Conservation (phyloP, 1,284 basidiomycete species). For the Naganishia sp. region DNA sequence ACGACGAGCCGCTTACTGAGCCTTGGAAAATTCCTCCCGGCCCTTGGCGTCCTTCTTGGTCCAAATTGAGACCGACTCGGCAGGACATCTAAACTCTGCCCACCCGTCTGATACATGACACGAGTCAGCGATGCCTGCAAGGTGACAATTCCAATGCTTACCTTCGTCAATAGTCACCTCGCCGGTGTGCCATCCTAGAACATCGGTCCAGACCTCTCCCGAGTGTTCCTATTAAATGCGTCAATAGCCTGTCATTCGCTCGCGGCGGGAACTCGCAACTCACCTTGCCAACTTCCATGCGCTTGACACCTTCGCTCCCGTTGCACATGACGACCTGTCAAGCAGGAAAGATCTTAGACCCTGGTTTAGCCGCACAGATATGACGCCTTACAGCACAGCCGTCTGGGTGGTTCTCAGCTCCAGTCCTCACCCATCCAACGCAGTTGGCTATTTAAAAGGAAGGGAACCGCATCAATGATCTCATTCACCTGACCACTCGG, state of each 20-base stretch:
- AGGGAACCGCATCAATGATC: slow-evolving; percentile 20
- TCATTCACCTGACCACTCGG: background rate
- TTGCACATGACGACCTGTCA: slow-evolving; percentile 49
- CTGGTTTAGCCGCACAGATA: background rate
- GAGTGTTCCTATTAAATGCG: slow-evolving; percentile 52
- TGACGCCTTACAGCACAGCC: slow-evolving; percentile 54
- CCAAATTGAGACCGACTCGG: slow-evolving; percentile 59
- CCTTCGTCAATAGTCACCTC: slow-evolving; percentile 59
- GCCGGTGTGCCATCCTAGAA: slow-evolving; percentile 60
- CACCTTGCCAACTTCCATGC: slow-evolving; percentile 57
- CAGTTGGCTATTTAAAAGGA: slow-evolving; percentile 46
- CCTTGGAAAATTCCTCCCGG: slow-evolving; percentile 52
- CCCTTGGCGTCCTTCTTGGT: slow-evolving; percentile 57
- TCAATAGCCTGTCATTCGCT: background rate
- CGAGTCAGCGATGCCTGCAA: background rate
- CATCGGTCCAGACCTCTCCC: slow-evolving; percentile 61
- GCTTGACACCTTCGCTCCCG: slow-evolving; percentile 54
- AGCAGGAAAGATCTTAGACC: slow-evolving; percentile 38
- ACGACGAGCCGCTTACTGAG: background rate
- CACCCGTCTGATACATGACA: slow-evolving; percentile 55
- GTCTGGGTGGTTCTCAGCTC: slow-evolving; percentile 56
- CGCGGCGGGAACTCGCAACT: background rate
- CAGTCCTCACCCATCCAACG: slow-evolving; percentile 59
- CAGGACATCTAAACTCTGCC: slow-evolving; percentile 58
- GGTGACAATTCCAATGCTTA: slow-evolving; percentile 32